These are phyloP conservation scores for Hypsizygus marmoreus DNA, from an alignment of 768 basidiomycete species.

Conservation along the genomic window DNA sequence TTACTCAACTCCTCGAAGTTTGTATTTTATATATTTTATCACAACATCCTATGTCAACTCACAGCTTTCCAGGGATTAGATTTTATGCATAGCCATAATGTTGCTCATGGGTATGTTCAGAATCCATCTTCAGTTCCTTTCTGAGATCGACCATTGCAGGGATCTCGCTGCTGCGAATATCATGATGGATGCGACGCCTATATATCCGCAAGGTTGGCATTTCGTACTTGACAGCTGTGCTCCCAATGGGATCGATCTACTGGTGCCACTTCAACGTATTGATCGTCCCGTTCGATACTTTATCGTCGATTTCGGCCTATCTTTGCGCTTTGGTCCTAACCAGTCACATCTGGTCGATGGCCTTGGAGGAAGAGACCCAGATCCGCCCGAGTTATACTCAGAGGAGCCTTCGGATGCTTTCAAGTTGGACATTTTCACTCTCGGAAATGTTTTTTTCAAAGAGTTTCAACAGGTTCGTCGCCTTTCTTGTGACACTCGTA, in stretches of 20 bases:
- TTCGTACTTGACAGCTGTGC: background rate
- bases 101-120: background rate
- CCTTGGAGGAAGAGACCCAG: background rate
- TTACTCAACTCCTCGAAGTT: constrained; percentile 26
- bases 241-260: background rate
- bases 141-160: background rate
- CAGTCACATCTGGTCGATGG: background rate
- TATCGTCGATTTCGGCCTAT: too few species aligned
- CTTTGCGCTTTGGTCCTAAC: background rate
- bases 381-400: too few species aligned
- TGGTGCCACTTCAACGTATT: background rate
- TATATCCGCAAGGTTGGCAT: background rate
- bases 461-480: constrained; percentile 1
- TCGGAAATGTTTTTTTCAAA: background rate
- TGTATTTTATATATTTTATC: too few species aligned
- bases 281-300: background rate
- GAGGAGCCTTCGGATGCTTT: too few species aligned
- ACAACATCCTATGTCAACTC: too few species aligned
- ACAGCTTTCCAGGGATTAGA: background rate
- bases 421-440: too few species aligned
- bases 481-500: too few species aligned
- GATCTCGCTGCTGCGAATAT: background rate
- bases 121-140: background rate
- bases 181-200: background rate
- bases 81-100: background rate